These are phyloP conservation scores for Stemphylium lycopersici DNA, from an alignment of 2,329 filamentous ascomycete genomes.

Conservation along the genomic window DNA sequence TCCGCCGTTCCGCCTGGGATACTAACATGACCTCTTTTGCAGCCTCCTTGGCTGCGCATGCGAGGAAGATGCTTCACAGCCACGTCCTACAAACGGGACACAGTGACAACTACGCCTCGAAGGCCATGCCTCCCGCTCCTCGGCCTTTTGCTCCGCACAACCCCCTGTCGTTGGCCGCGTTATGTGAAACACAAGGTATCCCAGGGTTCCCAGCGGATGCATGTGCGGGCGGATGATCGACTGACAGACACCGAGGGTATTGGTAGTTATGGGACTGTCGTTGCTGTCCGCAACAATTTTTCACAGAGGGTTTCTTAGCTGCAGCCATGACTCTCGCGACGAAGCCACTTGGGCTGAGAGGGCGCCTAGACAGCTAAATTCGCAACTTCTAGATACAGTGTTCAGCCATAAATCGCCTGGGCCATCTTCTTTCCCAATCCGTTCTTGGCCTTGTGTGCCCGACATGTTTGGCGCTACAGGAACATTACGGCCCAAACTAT, in stretches of 20 bases:
- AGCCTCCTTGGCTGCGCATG: background rate
- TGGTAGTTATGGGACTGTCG: background rate
- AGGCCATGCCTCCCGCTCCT: background rate
- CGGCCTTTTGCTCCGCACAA: background rate
- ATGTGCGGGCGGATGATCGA: constrained; percentile 13
- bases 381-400: background rate
- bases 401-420: background rate
- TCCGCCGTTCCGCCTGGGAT: constrained; percentile 17
- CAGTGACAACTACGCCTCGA: background rate
- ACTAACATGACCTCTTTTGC: constrained; percentile 1
- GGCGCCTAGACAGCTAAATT: background rate
- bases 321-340: background rate
- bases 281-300: background rate
- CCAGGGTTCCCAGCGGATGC: constrained; percentile 5
- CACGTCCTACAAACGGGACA: background rate
- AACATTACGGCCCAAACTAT: background rate
- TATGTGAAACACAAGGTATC: background rate
- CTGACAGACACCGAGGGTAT: background rate
- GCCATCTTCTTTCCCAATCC: background rate
- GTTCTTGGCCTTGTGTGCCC: background rate
- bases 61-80: background rate
- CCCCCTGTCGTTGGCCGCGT: background rate
- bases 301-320: background rate
- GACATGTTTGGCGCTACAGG: background rate
- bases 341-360: background rate